Conservation (phyloP, 768 basidiomycete species). For the Butyriboletus loyo region DNA sequence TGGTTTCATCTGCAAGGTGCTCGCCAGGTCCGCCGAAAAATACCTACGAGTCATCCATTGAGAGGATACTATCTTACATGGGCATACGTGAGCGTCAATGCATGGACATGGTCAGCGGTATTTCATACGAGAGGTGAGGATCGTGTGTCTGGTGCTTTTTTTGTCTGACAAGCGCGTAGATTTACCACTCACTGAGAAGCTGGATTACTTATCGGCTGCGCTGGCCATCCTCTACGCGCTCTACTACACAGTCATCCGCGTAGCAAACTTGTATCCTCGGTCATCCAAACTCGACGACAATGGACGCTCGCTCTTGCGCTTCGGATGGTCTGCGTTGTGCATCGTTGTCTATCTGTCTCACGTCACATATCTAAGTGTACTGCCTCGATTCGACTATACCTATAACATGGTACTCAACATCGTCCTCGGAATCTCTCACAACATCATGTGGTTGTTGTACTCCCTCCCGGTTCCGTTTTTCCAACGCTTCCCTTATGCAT, state of each 20-base stretch:
- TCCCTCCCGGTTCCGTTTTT: slow-evolving; percentile 49
- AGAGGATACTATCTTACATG: slow-evolving; percentile 62
- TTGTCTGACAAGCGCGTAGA: slow-evolving; percentile 45
- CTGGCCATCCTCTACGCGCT: slow-evolving; percentile 78
- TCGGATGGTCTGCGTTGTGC: slow-evolving; percentile 52
- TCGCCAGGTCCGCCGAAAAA: slow-evolving; percentile 39
- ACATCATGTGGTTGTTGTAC: slow-evolving; percentile 78
- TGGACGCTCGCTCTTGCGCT: slow-evolving; percentile 14
- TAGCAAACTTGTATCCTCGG: slow-evolving; percentile 67
- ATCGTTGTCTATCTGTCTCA: slow-evolving; percentile 61
- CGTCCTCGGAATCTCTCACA: slow-evolving; percentile 71
- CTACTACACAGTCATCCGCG: slow-evolving; percentile 72
- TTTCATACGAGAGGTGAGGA: slow-evolving; percentile 89
- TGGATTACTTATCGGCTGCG: slow-evolving; percentile 96
- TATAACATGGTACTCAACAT: slow-evolving; percentile 92
- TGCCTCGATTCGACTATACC: slow-evolving; percentile 84
- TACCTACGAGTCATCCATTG: slow-evolving; percentile 66
- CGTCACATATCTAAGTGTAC: slow-evolving; percentile 70
- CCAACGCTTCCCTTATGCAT: slow-evolving; percentile 51
- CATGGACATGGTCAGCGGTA: slow-evolving; percentile 89
- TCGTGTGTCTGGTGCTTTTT: not conserved
- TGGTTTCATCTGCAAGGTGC: slow-evolving; percentile 68
- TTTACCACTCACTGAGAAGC: slow-evolving; percentile 74
- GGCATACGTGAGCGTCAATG: slow-evolving; percentile 73
- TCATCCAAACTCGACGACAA: slow-evolving; percentile 28